These are phyloP conservation scores for Hymenoscyphus fraxineus DNA, from an alignment of 2,329 filamentous ascomycete genomes.

Conservation along the genomic window DNA sequence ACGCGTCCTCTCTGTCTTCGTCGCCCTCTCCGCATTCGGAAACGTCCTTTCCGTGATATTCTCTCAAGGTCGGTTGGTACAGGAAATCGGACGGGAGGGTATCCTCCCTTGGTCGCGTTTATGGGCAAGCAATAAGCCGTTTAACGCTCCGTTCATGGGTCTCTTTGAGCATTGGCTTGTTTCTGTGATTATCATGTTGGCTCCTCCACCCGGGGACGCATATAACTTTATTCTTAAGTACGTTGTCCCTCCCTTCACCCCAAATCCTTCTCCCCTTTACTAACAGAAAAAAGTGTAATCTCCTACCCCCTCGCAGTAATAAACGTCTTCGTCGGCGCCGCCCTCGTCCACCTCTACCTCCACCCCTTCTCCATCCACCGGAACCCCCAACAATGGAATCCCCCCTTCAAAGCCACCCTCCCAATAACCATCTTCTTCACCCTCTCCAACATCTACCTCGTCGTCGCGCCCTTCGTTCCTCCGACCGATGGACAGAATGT, in stretches of 20 bases:
- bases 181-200: conserved; percentile 62
- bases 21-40: conserved; percentile 64
- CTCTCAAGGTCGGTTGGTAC: conserved; percentile 62
- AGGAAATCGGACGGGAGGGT: conserved; percentile 63
- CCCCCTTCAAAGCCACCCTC: conserved; percentile 51
- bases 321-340: conserved; percentile 52
- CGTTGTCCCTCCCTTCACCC: conserved; percentile 22
- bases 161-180: conserved; percentile 63
- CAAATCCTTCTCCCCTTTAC: background rate
- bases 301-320: conserved; percentile 60
- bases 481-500: conserved; percentile 49
- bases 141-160: conserved; percentile 58
- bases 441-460: conserved; percentile 57
- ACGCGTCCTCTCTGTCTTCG: conserved; percentile 59
- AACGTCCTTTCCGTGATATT: conserved; percentile 67
- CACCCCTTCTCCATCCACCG: conserved; percentile 45
- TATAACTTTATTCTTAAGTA: conserved; percentile 62
- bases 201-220: conserved; percentile 62
- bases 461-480: conserved; percentile 56
- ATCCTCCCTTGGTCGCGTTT: conserved; percentile 60
- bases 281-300: conserved; percentile 47
- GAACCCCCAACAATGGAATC: conserved; percentile 49
- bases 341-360: conserved; percentile 51
- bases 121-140: conserved; percentile 61
- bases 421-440: conserved; percentile 57